Conservation (phyloP, 2,329 filamentous ascomycete species). For the Aspergillus amoenus region DNA sequence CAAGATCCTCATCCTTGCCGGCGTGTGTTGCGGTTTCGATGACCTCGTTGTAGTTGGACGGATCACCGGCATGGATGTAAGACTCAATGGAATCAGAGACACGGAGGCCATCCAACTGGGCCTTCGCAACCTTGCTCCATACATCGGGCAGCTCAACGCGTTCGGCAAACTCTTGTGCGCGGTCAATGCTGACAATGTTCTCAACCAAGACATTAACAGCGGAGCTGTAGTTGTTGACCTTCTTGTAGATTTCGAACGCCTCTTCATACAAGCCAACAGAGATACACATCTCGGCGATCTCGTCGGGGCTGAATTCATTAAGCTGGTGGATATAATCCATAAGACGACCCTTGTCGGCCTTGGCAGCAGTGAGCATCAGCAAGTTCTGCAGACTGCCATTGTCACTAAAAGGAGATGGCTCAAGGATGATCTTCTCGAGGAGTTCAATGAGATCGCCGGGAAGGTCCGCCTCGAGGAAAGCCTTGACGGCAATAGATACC, state of each 20-base stretch:
- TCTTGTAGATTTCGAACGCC: slow-evolving; percentile 98
- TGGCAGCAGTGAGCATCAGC: slow-evolving; percentile 92
- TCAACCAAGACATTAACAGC: slow-evolving; percentile 93
- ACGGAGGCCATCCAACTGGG: slow-evolving; percentile 91
- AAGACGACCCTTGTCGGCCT: slow-evolving; percentile 90
- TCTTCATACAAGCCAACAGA: slow-evolving; percentile 94
- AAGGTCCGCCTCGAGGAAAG: slow-evolving; percentile 87
- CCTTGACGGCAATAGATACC: slow-evolving; percentile 89
- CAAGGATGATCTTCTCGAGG: slow-evolving; percentile 98
- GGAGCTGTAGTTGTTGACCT: slow-evolving; percentile 82
- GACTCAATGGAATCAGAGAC: slow-evolving; percentile 92
- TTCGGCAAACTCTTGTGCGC: slow-evolving; percentile 92
- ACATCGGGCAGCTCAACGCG: slow-evolving; percentile 91
- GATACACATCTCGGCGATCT: slow-evolving; percentile 90
- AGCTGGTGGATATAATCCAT: slow-evolving; percentile 96
- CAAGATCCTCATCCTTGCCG: slow-evolving; percentile 94
- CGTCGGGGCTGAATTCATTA: slow-evolving; percentile 83
- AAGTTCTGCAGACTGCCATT: slow-evolving; percentile 96
- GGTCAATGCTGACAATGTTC: slow-evolving; percentile 95
- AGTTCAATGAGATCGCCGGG: slow-evolving; percentile 94
- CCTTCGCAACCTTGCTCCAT: slow-evolving; percentile 98
- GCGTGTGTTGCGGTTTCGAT: slow-evolving; percentile 94
- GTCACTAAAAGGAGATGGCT: slow-evolving; percentile 98
- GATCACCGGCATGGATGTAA: slow-evolving; percentile 92
- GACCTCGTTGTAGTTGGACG: slow-evolving; percentile 90